Evolutionary conservation across 257 asterid species (phyloP), one percentile per base, ranked within the genome.

Genomic region (Jasminum sambac): DNA sequence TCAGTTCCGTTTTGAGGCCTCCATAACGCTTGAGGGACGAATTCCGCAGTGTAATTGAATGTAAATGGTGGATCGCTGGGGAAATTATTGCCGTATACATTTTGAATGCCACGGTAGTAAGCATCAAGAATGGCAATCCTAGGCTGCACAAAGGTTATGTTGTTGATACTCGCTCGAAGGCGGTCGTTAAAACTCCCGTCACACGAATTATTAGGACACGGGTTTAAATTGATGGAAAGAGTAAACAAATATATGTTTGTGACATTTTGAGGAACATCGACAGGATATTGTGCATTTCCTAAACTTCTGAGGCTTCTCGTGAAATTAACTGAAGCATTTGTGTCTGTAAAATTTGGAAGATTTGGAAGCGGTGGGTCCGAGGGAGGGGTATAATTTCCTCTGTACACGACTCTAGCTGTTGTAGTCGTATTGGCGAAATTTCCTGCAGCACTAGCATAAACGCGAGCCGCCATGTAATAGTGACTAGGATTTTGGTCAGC

Each of bases 391-490:
- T 82, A 80, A 34, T 77, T 80, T 37, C 87, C 87, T 0, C 0
- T 9, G 65, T 88, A 85, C 37, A 75, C 44, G 0, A 88, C 0
- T 1, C 75, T 74, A 2, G 84, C 89, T 0, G 91, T 84, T 37
- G 89, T 82, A 14, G 79, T 88, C 0, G 69, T 38, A 74, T 74
- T 72, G 74, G 52, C 78, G 6, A 26, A 69, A 2, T 13, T 23
- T 12, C 64, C 68, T 0, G 72, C 68, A 0, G 72, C 66, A 3
- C 68, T 40, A 2, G 38, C 72, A 7, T 79, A 83, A 7, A 72
- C 88, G n/a, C 79, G 70, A 6, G 87, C 63, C 1, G 91, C 95
- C 86, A 88, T 84, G 85, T 84, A 84, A 38, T 88, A 88, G 67
- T 72, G 89, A 36, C 82, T 60, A 4, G 86, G 89, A 24, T 12